phyloP scores from a whole-genome alignment of 805 yeast species.

The Yamadazyma insecticola region DNA sequence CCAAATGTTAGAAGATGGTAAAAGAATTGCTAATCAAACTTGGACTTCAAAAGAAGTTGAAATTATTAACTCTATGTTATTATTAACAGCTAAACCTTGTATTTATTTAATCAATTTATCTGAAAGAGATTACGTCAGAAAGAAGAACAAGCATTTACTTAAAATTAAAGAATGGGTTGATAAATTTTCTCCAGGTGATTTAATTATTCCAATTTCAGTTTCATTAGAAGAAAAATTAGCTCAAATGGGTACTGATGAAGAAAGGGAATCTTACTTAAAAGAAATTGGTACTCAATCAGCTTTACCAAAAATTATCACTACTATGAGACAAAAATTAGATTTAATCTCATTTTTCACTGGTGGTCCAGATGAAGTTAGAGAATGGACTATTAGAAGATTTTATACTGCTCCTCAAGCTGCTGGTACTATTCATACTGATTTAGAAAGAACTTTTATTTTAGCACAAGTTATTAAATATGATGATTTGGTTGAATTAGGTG shows the following conservation, averaged over 20 bases:
- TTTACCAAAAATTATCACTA: constrained; percentile 76
- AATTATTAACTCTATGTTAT: constrained; percentile 75
- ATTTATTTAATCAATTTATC: constrained; percentile 88
- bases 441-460: constrained; percentile 89
- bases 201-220: constrained; percentile 90
- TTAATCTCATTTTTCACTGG: constrained; percentile 93
- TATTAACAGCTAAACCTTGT: constrained; percentile 93
- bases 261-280: constrained; percentile 72
- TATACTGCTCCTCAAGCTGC: constrained; percentile 98
- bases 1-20: constrained; percentile 72
- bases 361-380: constrained; percentile 95
- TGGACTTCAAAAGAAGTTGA: constrained; percentile 94
- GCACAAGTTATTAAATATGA: constrained; percentile 88
- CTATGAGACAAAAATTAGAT: constrained; percentile 83
- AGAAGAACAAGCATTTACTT: constrained; percentile 81
- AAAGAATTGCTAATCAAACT: constrained; percentile 78
- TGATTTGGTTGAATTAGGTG: constrained; percentile 67
- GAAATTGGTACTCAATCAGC: constrained; percentile 70
- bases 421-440: constrained; percentile 94
- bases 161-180: constrained; percentile 90
- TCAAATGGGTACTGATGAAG: constrained; percentile 78
- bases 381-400: constrained; percentile 93
- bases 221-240: constrained; percentile 90
- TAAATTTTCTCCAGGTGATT: constrained; percentile 74
- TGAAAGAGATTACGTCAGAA: constrained; percentile 81